phyloP scores from a whole-genome alignment of 2,329 filamentous ascomycete species.

The Dactylellina haptotyla region DNA sequence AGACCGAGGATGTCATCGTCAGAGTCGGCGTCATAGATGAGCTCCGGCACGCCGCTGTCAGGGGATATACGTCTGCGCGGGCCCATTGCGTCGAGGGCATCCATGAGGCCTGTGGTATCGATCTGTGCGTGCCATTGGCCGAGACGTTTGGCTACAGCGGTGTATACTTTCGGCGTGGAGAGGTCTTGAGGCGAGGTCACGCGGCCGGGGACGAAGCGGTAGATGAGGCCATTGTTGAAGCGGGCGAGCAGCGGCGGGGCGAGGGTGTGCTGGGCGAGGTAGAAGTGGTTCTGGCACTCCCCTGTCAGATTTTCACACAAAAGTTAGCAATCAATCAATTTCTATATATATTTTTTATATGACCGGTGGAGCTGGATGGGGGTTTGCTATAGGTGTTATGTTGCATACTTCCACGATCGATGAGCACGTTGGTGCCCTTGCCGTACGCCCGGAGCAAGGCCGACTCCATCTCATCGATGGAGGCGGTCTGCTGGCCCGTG shows the following conservation, averaged over 20 bases:
- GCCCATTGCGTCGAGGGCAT: slow-evolving; percentile 56
- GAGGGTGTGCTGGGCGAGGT: slow-evolving; percentile 82
- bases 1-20: slow-evolving; percentile 27
- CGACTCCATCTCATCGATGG: slow-evolving; percentile 74
- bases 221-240: slow-evolving; percentile 95
- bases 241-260: slow-evolving; percentile 88
- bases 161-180: slow-evolving; percentile 77
- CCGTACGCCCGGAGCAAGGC: slow-evolving; percentile 93
- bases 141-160: slow-evolving; percentile 81
- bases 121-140: slow-evolving; percentile 87
- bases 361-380: background rate
- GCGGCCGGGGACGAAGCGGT: slow-evolving; percentile 84
- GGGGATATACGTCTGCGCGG: slow-evolving; percentile 55
- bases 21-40: slow-evolving; percentile 23
- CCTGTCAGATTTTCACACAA: slow-evolving; percentile 62
- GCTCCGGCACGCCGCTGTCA: slow-evolving; percentile 57
- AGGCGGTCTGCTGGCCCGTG: slow-evolving; percentile 60
- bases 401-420: slow-evolving; percentile 88
- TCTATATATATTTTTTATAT: background rate
- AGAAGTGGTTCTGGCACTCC: slow-evolving; percentile 77
- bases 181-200: slow-evolving; percentile 84
- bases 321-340: background rate
- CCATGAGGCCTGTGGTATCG: slow-evolving; percentile 68
- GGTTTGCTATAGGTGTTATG: slow-evolving; percentile 55
- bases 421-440: slow-evolving; percentile 90